Percentiles rank a stretch among this genome's conserved stretches.
Conservation (phyloP, 768 basidiomycete species). For the Nidularia sp. region DNA sequence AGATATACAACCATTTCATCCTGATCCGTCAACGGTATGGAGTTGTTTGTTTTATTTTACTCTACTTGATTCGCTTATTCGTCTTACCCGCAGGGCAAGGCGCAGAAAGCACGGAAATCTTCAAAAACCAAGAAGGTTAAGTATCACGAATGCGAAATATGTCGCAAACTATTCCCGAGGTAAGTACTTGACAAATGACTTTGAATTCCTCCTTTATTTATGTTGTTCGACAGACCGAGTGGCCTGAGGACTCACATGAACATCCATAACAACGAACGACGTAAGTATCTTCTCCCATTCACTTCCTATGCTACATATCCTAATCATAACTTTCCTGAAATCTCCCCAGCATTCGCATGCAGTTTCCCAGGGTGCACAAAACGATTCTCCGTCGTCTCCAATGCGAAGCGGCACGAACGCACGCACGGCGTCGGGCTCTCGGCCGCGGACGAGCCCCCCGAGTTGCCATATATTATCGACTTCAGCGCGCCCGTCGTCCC, state of each 20-base stretch:
- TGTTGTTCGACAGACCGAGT: conserved; percentile 19
- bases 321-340: neutral
- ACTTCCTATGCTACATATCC: neutral
- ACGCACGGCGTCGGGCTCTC: conserved; percentile 48
- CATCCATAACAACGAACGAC: conserved; percentile 28
- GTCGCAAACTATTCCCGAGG: conserved; percentile 29
- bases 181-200: conserved; percentile 3
- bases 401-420: conserved; percentile 61
- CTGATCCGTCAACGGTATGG: too few relatives aligned
- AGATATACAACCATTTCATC: too few relatives aligned
- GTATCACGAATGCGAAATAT: conserved; percentile 26
- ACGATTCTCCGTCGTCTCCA: conserved; percentile 60
- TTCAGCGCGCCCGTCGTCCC: neutral
- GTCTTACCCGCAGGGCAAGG: too few relatives aligned
- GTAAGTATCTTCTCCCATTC: conserved; percentile 9
- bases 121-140: conserved; percentile 27
- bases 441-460: conserved; percentile 2
- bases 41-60: too few relatives aligned
- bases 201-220: neutral
- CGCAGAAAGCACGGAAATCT: neutral
- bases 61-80: too few relatives aligned
- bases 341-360: conserved; percentile 30
- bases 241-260: conserved; percentile 30
- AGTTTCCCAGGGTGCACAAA: conserved; percentile 47
- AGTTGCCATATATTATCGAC: neutral